phyloP scores from a whole-genome alignment of 257 asterid species.

The Dorcoceras hygrometricum region DNA sequence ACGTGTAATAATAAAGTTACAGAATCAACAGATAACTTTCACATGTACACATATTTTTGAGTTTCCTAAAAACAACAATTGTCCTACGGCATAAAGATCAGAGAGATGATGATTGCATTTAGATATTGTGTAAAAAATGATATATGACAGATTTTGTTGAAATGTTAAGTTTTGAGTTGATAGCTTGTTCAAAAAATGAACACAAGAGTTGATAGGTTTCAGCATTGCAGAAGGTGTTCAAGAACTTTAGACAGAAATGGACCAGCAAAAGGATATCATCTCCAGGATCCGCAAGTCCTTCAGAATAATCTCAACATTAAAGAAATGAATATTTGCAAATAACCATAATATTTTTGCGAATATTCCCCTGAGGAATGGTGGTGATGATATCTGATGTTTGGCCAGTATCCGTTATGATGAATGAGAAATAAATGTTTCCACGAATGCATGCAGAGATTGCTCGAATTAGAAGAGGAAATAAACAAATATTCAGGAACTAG shows the following conservation, averaged over 20 bases:
- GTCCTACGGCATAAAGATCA: not conserved
- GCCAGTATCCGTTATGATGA: not conserved
- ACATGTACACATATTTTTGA: not conserved
- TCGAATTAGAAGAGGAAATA: slow-evolving; percentile 3
- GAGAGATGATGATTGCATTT: not conserved
- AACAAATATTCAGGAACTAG: not conserved
- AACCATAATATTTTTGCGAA: not conserved
- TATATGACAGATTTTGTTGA: not conserved
- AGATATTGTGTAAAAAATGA: not conserved
- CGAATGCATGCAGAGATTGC: not conserved
- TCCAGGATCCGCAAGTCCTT: not conserved
- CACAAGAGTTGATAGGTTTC: not conserved
- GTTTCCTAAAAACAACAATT: not conserved
- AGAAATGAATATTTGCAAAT: not conserved
- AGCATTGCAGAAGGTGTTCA: not conserved
- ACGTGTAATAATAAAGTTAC: not conserved
- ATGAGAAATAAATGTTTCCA: not conserved
- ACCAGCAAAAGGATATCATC: not conserved
- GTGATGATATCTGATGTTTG: not conserved
- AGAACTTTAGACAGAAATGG: not conserved
- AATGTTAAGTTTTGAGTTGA: not conserved
- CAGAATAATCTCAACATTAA: not conserved
- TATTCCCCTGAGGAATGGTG: not conserved
- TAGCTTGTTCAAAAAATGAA: no score
- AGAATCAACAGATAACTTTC: not conserved